Conservation (phyloP, 345 rosid genomes). For the Jatropha curcas region DNA sequence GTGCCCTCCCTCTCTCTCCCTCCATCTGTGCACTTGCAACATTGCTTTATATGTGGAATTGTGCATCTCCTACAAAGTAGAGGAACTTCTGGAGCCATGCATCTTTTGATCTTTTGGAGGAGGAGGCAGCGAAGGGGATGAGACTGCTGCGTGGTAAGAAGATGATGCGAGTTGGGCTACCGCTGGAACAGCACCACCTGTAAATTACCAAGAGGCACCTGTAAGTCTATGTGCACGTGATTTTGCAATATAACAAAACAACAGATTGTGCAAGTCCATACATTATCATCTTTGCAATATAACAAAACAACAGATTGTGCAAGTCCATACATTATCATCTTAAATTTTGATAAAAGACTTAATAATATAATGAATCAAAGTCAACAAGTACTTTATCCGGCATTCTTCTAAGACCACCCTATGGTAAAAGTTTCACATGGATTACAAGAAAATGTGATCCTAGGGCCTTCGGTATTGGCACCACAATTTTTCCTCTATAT, state of each 20-base stretch:
- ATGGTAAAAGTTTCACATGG: not conserved
- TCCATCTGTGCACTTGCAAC: not conserved
- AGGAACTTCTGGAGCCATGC: slow-evolving; percentile 53
- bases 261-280: too few relatives aligned
- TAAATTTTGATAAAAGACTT: too few relatives aligned
- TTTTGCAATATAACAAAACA: too few relatives aligned
- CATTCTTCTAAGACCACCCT: not conserved
- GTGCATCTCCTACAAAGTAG: slow-evolving; percentile 38
- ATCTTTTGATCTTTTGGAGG: slow-evolving; percentile 51
- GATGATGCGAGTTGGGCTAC: slow-evolving; percentile 83
- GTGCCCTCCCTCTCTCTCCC: not conserved
- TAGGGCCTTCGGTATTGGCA: not conserved
- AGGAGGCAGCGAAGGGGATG: slow-evolving; percentile 48
- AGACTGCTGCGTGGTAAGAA: slow-evolving; percentile 65
- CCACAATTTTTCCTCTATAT: too few relatives aligned
- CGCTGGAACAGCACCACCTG: slow-evolving; percentile 89
- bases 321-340: too few relatives aligned
- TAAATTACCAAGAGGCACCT: slow-evolving; percentile 12
- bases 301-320: too few relatives aligned
- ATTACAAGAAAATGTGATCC: slow-evolving; percentile 7
- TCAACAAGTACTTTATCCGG: too few relatives aligned
- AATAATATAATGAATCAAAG: not conserved
- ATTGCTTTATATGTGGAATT: not conserved
- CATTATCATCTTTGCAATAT: too few relatives aligned
- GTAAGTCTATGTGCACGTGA: not conserved